phyloP scores from a whole-genome alignment of 176 grass and related monocot genomes.

The Triticum turgidum region DNA sequence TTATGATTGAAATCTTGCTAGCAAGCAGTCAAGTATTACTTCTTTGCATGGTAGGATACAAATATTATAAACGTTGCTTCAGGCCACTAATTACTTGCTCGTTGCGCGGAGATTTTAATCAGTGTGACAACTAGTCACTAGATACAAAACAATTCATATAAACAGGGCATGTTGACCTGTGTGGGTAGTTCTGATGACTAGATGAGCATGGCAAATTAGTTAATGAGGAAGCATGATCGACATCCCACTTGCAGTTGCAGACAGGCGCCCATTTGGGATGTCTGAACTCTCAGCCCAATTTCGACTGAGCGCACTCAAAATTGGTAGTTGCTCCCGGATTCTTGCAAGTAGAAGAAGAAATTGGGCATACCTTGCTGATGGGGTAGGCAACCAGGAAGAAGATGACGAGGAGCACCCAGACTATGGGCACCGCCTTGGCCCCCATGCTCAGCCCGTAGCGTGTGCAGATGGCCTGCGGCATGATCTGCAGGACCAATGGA shows the following conservation, averaged over 20 bases:
- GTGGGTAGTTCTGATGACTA: conserved; percentile 29
- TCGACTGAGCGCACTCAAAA: background rate
- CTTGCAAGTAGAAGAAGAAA: background rate
- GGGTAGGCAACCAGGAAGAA: conserved; percentile 94
- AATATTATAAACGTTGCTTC: no score
- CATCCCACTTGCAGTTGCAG: background rate
- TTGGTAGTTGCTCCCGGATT: background rate
- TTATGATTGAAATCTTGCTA: no score
- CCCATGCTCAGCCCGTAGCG: conserved; percentile 86
- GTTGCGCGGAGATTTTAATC: no score
- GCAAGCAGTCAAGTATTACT: no score
- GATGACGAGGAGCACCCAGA: conserved; percentile 77
- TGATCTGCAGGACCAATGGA: conserved; percentile 53
- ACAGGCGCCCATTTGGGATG: background rate
- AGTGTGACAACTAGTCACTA: no score
- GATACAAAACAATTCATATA: no score
- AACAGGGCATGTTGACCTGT: background rate
- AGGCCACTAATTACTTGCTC: no score
- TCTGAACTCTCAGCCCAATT: background rate
- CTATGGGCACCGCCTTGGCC: conserved; percentile 66
- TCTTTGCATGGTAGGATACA: no score
- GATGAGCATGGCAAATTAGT: conserved; percentile 16
- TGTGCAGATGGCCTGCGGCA: conserved; percentile 88
- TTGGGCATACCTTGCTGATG: conserved; percentile 75
- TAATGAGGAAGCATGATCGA: no score